phyloP scores from a whole-genome alignment of 2,329 filamentous ascomycete species.

The Drechmeria coniospora region DNA sequence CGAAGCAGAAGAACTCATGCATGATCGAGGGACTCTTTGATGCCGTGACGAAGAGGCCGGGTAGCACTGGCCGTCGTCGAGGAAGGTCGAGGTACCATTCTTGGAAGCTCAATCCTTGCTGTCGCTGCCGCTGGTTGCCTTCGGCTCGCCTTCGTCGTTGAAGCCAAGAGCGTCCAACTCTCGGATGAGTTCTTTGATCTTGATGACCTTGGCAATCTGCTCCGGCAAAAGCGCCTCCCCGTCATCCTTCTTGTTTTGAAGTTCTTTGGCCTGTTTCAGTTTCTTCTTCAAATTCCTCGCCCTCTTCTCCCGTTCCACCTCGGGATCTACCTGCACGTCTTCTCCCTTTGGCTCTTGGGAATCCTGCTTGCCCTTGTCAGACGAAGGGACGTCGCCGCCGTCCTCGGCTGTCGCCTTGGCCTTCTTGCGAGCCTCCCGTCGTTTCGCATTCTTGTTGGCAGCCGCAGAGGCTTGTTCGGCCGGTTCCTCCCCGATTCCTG shows the following conservation, averaged over 20 bases:
- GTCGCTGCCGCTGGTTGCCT: conserved; percentile 7
- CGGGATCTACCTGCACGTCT: conserved; percentile 41
- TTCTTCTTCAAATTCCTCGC: conserved; percentile 88
- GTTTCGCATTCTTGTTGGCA: conserved; percentile 78
- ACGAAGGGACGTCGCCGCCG: conserved; percentile 34
- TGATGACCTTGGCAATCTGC: conserved; percentile 94
- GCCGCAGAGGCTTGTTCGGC: conserved; percentile 31
- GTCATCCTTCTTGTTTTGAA: conserved; percentile 80
- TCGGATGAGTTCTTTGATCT: conserved; percentile 83
- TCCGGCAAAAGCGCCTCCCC: conserved; percentile 76
- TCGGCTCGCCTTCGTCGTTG: conserved; percentile 56
- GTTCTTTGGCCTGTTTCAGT: conserved; percentile 77
- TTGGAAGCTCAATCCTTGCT: not conserved
- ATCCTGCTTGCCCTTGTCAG: conserved; percentile 10
- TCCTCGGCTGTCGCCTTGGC: conserved; percentile 42
- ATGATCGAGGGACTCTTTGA: too few relatives aligned
- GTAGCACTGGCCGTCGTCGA: too few relatives aligned
- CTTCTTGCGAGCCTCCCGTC: conserved; percentile 39
- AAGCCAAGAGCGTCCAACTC: conserved; percentile 79
- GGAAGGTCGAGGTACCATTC: not conserved
- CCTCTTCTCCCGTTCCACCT: conserved; percentile 80
- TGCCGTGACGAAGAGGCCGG: too few relatives aligned
- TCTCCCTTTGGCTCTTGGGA: conserved; percentile 18
- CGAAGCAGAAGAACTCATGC: too few relatives aligned
- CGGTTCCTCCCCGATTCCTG: conserved; percentile 35